A percentile compares a stretch with the other conserved stretches of the same genome.
Conservation (phyloP, 1,139 yeast genomes). For the Diutina catenulata region DNA sequence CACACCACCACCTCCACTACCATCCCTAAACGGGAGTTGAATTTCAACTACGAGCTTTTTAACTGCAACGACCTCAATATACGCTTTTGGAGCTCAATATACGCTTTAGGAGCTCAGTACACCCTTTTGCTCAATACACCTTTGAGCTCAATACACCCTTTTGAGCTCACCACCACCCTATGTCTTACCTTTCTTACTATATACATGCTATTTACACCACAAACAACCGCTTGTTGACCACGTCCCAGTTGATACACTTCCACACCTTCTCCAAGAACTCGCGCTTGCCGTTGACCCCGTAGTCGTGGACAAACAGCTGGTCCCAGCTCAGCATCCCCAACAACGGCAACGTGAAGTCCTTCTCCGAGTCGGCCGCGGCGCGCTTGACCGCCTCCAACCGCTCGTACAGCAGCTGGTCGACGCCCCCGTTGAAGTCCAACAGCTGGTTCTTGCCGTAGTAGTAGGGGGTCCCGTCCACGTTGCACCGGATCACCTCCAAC, state of each 20-base stretch:
- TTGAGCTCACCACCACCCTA: too few relatives aligned
- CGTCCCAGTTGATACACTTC: conserved; percentile 80
- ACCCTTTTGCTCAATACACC: too few relatives aligned
- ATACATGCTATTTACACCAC: conserved; percentile 17
- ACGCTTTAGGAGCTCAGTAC: too few relatives aligned
- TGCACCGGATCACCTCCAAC: conserved; percentile 50
- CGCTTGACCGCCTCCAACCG: conserved; percentile 15
- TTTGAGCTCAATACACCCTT: too few relatives aligned
- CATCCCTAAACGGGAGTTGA: too few relatives aligned
- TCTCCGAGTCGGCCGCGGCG: conserved; percentile 24
- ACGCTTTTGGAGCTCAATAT: too few relatives aligned
- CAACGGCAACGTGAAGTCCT: conserved; percentile 68
- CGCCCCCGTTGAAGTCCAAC: conserved; percentile 65
- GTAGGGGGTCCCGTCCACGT: conserved; percentile 89
- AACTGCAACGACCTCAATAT: too few relatives aligned
- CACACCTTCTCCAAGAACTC: conserved; percentile 68
- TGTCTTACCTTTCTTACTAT: too few relatives aligned
- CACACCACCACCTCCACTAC: too few relatives aligned
- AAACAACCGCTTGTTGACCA: conserved; percentile 52
- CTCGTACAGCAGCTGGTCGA: conserved; percentile 41
- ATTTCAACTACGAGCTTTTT: too few relatives aligned
- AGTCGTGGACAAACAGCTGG: conserved; percentile 71
- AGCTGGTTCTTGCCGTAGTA: conserved; percentile 64
- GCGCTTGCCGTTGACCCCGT: conserved; percentile 67
- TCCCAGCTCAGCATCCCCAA: conserved; percentile 84